Evolutionary conservation across 2,329 filamentous ascomycete species (phyloP).

Genomic region (Penicillium nordicum): DNA sequence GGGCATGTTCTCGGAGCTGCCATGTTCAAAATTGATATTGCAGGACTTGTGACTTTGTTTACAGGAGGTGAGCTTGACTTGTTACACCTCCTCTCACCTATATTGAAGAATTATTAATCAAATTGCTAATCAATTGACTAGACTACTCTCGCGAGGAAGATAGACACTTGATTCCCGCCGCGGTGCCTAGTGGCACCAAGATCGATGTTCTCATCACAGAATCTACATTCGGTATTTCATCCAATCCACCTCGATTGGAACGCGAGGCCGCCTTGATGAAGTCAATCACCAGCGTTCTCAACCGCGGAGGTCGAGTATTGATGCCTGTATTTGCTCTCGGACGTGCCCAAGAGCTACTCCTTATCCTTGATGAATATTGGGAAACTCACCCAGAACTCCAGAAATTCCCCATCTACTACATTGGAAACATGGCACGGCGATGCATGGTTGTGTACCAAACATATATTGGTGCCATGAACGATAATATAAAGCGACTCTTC

Average conservation of each 20-base stretch:
- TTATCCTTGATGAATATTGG: conserved; percentile 98
- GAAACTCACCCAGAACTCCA: conserved; percentile 82
- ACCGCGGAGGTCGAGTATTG: conserved; percentile 84
- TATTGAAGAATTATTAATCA: too few relatives aligned
- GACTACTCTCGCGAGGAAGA: conserved; percentile 97
- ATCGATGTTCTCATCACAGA: conserved; percentile 97
- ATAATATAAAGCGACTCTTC: conserved; percentile 97
- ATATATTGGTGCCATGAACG: conserved; percentile 97
- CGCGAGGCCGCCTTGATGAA: conserved; percentile 94
- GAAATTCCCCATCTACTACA: conserved; percentile 94
- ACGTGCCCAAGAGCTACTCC: conserved; percentile 84
- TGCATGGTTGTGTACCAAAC: conserved; percentile 99
- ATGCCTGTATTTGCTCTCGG: conserved; percentile 96
- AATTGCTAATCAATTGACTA: neutral
- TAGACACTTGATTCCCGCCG: conserved; percentile 88
- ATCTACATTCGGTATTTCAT: conserved; percentile 93
- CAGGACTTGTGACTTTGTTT: conserved; percentile 93
- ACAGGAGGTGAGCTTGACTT: conserved; percentile 58
- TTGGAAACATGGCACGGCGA: conserved; percentile 87
- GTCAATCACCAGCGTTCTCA: conserved; percentile 84
- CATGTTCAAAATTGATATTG: conserved; percentile 98
- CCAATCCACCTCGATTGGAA: conserved; percentile 85
- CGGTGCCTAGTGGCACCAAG: conserved; percentile 83
- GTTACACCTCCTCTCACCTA: too few relatives aligned
- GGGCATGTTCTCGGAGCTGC: conserved; percentile 97